Evolutionary conservation across 306 rosid genomes (phyloP).

Genomic region (Prunus padus): DNA sequence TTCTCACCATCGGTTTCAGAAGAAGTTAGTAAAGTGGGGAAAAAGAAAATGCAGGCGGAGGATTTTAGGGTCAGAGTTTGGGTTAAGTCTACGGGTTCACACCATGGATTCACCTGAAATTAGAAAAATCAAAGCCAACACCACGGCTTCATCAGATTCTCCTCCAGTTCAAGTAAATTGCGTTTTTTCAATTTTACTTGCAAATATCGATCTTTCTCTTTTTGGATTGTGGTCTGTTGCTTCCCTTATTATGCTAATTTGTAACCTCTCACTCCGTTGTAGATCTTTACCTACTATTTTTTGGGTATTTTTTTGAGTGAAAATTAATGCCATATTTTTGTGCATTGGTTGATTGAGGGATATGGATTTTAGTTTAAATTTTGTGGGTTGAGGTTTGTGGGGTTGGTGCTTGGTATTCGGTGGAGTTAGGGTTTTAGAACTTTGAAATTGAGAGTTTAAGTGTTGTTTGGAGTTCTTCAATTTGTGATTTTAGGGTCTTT

Average conservation of each 20-base stretch:
- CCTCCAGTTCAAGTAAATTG: constrained; percentile 46
- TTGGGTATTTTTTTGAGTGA: not conserved
- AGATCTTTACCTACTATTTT: not conserved
- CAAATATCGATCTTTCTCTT: not conserved
- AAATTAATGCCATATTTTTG: not conserved
- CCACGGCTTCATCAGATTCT: constrained; percentile 30
- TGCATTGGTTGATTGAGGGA: not conserved
- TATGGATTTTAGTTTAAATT: not conserved
- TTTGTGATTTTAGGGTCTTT: not conserved
- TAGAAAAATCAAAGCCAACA: constrained; percentile 26
- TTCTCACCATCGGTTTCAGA: constrained; percentile 24
- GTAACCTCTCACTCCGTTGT: not conserved
- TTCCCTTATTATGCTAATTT: not conserved
- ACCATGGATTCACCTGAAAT: constrained; percentile 55
- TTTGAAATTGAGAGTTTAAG: not conserved
- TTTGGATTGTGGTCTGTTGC: not conserved
- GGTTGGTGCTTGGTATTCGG: not conserved
- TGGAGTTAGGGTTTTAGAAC: not conserved
- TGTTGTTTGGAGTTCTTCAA: not conserved
- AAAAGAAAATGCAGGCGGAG: constrained; percentile 33
- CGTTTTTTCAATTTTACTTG: not conserved
- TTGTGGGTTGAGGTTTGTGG: not conserved
- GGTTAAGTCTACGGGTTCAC: constrained; percentile 18
- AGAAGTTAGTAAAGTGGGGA: constrained; percentile 2
- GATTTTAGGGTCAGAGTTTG: constrained; percentile 24